Evolutionary conservation across 2,329 filamentous ascomycete species (phyloP).

Genomic region (Trichoderma polysporum): DNA sequence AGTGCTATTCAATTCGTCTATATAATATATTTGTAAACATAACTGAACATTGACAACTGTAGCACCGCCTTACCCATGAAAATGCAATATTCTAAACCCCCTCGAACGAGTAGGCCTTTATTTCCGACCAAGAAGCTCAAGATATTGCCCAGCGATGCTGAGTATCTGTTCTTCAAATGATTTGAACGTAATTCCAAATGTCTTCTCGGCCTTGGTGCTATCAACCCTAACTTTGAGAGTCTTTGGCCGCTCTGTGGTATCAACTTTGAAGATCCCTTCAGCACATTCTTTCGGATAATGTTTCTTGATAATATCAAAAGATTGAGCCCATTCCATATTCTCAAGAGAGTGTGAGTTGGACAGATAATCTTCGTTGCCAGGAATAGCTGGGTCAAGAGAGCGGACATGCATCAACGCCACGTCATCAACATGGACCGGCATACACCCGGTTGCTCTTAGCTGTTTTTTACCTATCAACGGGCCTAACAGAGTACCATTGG

Average conservation of each 20-base stretch:
- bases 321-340: neutral
- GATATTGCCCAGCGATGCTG: constrained; percentile 35
- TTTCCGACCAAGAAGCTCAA: constrained; percentile 28
- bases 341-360: neutral
- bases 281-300: constrained; percentile 6
- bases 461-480: constrained; percentile 32
- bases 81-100: neutral
- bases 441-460: constrained; percentile 27
- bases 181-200: constrained; percentile 35
- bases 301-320: constrained; percentile 13
- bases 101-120: neutral
- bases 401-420: constrained; percentile 22
- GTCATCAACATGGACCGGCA: constrained; percentile 23
- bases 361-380: constrained; percentile 7
- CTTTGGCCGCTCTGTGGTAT: neutral
- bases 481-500: constrained; percentile 36
- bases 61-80: neutral
- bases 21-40: neutral
- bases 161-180: constrained; percentile 37
- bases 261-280: constrained; percentile 6
- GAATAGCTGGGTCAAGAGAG: constrained; percentile 3
- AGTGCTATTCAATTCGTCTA: too few relatives aligned
- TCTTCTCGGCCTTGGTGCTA: constrained; percentile 32
- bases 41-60: neutral
- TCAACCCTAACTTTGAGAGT: constrained; percentile 23